Base-by-base conservation (phyloP, 169 alveolate species). In the Babesia microti region DNA sequence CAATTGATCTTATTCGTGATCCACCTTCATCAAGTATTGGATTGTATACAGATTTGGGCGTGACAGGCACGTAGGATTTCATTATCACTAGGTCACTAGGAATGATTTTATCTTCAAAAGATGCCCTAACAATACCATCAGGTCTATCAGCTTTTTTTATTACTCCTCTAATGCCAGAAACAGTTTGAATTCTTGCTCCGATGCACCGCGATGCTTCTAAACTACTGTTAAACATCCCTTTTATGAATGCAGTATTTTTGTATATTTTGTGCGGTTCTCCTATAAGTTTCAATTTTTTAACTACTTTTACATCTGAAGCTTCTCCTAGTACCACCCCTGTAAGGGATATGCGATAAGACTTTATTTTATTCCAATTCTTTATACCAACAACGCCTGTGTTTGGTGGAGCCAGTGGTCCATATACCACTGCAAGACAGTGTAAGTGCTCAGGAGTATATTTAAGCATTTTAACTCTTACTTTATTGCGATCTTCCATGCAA, bases 141-240 rank as follows among this genome's bases (percentile, higher is more conserved):
- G 89, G 87, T 39, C 83, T 88, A 1, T 79, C 56, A 21, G 95
- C 93, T 61, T 94, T 95, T 75, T 96, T 96, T 24, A 96, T 89
- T 37, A 92, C 90, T 2, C 99, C 99, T 45, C 99, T 84, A 39
- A 96, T 92, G 12, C 99, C 99, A 49, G 97, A 87, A 1, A 91
- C 97, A 3, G 99, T 95, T 61, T 91, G 95, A 19, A 97, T 78
- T 69, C 90, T 87, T 12, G 99, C 98, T 30, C 97, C 98, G 35
- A 87, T 69, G 68, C 91, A 95, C 85, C 91, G 93, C 26, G 97
- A 84, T 15, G 95, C 99, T 74, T 97, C 99, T 42, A 96, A 61
- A 61, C 91, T 93, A 0, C 98, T 88, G 63, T 83, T 94, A 68
- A 97, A 97, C 99, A 97, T 97, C 50, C 88, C 90, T 79, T 91